phyloP scores from a whole-genome alignment of 805 yeast species.

The Grigorovia transvaalensis region DNA sequence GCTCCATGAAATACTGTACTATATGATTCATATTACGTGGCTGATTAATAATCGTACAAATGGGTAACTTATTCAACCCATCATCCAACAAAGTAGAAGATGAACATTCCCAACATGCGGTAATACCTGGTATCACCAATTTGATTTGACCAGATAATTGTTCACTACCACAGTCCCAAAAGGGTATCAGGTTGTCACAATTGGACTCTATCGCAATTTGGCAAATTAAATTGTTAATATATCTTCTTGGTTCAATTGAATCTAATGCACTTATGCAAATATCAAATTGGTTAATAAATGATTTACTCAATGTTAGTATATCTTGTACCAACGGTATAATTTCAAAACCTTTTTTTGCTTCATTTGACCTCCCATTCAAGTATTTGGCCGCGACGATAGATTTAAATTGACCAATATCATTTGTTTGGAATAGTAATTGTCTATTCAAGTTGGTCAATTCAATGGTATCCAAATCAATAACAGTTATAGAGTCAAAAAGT shows the following conservation, averaged over 20 bases:
- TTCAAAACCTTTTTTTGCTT: slow-evolving; percentile 21
- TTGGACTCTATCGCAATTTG: slow-evolving; percentile 47
- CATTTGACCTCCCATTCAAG: slow-evolving; percentile 26
- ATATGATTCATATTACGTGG: slow-evolving; percentile 95
- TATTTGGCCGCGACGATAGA: slow-evolving; percentile 65
- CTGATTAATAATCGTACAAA: slow-evolving; percentile 88
- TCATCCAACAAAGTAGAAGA: slow-evolving; percentile 55
- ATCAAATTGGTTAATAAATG: slow-evolving; percentile 57
- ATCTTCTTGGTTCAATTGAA: slow-evolving; percentile 79
- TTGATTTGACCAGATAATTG: slow-evolving; percentile 89
- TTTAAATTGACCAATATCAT: slow-evolving; percentile 78
- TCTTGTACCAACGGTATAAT: slow-evolving; percentile 54
- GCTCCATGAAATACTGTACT: slow-evolving; percentile 68
- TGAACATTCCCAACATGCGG: slow-evolving; percentile 91
- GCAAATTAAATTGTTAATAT: slow-evolving; percentile 69
- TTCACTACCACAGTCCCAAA: slow-evolving; percentile 93
- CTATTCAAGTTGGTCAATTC: slow-evolving; percentile 85
- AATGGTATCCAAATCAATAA: slow-evolving; percentile 87
- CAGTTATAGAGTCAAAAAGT: slow-evolving; percentile 44
- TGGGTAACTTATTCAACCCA: slow-evolving; percentile 49
- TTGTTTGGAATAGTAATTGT: slow-evolving; percentile 73
- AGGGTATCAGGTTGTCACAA: slow-evolving; percentile 43
- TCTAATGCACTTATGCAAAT: slow-evolving; percentile 82
- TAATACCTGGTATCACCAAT: slow-evolving; percentile 71
- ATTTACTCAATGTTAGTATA: slow-evolving; percentile 52